A percentile compares a stretch with the other conserved stretches of the same genome.
phyloP scores from a whole-genome alignment of 495 filamentous ascomycete genomes.

The Pseudoneurospora amorphoporcata region DNA sequence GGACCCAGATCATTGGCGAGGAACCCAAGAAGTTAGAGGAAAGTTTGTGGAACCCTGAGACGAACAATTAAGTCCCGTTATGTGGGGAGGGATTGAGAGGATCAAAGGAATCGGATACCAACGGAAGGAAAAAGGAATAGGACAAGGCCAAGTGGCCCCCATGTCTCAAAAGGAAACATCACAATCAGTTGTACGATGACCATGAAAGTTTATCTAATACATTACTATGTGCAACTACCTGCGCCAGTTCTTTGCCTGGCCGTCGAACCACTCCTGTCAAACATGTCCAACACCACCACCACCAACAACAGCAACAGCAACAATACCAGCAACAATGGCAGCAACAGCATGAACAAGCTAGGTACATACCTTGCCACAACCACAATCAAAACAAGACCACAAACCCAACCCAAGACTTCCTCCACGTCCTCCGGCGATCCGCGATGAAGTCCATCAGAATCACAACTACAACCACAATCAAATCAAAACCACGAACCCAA shows the following conservation, averaged over 20 bases:
- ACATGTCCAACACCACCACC: not conserved
- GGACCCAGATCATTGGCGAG: conserved; percentile 6
- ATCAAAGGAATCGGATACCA: not conserved
- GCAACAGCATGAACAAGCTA: not conserved
- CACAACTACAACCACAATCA: no score
- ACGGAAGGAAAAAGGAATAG: not conserved
- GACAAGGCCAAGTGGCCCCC: not conserved
- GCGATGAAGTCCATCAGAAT: not conserved
- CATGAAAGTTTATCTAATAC: not conserved
- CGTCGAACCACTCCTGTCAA: not conserved
- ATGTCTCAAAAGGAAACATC: not conserved
- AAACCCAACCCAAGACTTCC: not conserved
- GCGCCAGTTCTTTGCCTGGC: not conserved
- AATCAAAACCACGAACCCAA: no score
- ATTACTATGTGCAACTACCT: not conserved
- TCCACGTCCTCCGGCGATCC: not conserved
- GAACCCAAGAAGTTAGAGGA: not conserved
- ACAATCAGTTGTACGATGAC: not conserved
- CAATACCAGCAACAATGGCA: not conserved
- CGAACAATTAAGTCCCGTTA: not conserved
- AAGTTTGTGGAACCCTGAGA: conserved; percentile 5
- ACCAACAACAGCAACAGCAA: not conserved
- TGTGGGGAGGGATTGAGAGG: not conserved
- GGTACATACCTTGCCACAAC: not conserved
- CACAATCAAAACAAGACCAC: not conserved